A percentile compares a stretch with the other conserved stretches of the same genome.
These are phyloP conservation scores for Malassezia japonica DNA, from an alignment of 1,284 basidiomycete genomes.

Conservation along the genomic window DNA sequence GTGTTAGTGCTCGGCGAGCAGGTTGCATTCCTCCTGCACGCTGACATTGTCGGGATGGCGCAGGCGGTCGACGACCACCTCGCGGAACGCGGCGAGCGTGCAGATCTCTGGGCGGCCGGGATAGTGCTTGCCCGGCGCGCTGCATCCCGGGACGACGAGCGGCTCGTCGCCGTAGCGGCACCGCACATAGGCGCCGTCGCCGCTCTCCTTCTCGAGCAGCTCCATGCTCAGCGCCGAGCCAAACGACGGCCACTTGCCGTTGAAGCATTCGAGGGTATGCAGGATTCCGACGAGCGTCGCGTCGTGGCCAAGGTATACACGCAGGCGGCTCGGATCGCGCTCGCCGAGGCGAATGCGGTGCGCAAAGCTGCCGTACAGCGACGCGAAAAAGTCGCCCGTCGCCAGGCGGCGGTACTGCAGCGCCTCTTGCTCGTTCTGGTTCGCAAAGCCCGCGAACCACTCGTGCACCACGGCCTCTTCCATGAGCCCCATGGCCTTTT, in stretches of 20 bases:
- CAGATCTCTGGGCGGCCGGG: slow-evolving; percentile 67
- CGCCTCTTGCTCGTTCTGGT: slow-evolving; percentile 20
- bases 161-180: slow-evolving; percentile 67
- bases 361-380: slow-evolving; percentile 58
- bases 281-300: slow-evolving; percentile 63
- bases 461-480: slow-evolving; percentile 66
- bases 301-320: slow-evolving; percentile 57
- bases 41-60: slow-evolving; percentile 28
- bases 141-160: slow-evolving; percentile 61
- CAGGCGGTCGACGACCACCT: slow-evolving; percentile 27
- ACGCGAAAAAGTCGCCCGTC: slow-evolving; percentile 64
- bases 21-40: not conserved
- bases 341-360: slow-evolving; percentile 22
- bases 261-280: slow-evolving; percentile 64
- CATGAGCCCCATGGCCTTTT: slow-evolving; percentile 47
- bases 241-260: slow-evolving; percentile 56
- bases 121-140: slow-evolving; percentile 60
- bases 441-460: slow-evolving; percentile 61
- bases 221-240: slow-evolving; percentile 34
- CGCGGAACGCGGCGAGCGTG: slow-evolving; percentile 60
- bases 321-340: slow-evolving; percentile 35
- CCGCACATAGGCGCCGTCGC: slow-evolving; percentile 51
- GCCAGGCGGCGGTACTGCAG: slow-evolving; percentile 66
- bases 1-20: too few relatives aligned
- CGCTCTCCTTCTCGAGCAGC: slow-evolving; percentile 25